Base-by-base conservation (phyloP, 257 asterid species). In the Petrea volubilis region DNA sequence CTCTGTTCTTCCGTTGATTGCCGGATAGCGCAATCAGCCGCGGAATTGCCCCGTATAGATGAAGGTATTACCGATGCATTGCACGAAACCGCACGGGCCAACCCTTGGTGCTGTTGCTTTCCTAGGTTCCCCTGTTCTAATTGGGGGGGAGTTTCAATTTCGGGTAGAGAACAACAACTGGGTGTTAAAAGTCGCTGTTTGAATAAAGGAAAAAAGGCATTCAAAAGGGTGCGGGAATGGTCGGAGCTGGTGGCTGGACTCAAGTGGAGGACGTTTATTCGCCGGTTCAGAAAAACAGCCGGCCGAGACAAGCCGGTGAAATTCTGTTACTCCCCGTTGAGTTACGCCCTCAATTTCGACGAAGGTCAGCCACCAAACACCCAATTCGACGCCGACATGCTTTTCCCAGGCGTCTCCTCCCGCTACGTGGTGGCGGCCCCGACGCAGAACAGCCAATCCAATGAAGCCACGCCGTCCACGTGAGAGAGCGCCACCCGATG, bases 201-300 rank as follows among this genome's bases (percentile, higher is more conserved):
- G 88, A 65, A 27, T 1, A 83, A 68, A 59, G 78, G 92, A 2
- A 29, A 77, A 18, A 75, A 65, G 23, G 77, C 86, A 2, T 70
- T 89, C 56, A 91, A 75, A 70, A 87, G 75, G 65, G 79, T 75
- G 9, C 72, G 95, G 49, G 92, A 79, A 31, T 87, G 93, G 95
- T 87, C 96, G 76, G 96, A 88, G 79, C 74, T 87, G 33, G 90
- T 83, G 1, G 96, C 96, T 2, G 95, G 96, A n/a, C 96, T 90
- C 31, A 87, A 75, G 74, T 89, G 97, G 97, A 91, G 84, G 89
- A 85, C 93, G 20, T 87, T 91, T 7, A 83, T 92, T 14, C 88
- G 96, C 40, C 90, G 92, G 60, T 79, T 89, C 70, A 87, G 80
- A 53, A 75, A 62, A 60, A 75, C 36, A 57, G 73, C 63, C 41